Percentiles rank a stretch among this genome's conserved stretches.
These are phyloP conservation scores for Thalassiosira livingstoniorum DNA, from an alignment of 352 stramenopile genomes.

Conservation along the genomic window DNA sequence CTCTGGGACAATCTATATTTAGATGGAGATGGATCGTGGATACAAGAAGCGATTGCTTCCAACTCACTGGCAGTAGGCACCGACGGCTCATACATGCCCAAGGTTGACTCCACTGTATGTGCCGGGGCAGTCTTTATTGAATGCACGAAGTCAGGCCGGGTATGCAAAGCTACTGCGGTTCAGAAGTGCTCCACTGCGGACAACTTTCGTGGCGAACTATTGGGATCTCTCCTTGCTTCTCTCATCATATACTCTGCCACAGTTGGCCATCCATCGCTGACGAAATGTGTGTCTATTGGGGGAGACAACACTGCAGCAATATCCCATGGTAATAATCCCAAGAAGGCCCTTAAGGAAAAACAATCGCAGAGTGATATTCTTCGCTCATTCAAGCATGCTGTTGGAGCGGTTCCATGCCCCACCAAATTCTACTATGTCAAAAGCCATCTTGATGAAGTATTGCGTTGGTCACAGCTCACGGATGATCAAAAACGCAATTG, in stretches of 20 bases:
- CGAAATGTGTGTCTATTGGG: too few relatives aligned
- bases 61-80: background rate
- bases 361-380: too few relatives aligned
- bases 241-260: background rate
- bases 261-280: too few relatives aligned
- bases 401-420: too few relatives aligned
- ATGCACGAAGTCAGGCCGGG: background rate
- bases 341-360: too few relatives aligned
- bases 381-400: too few relatives aligned
- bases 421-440: too few relatives aligned
- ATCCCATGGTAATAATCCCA: too few relatives aligned
- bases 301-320: too few relatives aligned
- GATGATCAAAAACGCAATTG: too few relatives aligned
- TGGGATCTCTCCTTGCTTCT: background rate
- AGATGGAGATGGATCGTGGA: slow-evolving; percentile 8
- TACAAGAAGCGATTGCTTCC: background rate
- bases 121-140: background rate
- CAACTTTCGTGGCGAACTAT: background rate
- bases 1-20: slow-evolving; percentile 3
- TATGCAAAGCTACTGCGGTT: background rate
- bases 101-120: background rate
- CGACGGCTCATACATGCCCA: background rate
- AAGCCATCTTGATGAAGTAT: too few relatives aligned
- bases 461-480: too few relatives aligned
- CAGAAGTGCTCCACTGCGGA: background rate